phyloP scores from a whole-genome alignment of 2,329 filamentous ascomycete genomes.

The Zymoseptoria crescenta region DNA sequence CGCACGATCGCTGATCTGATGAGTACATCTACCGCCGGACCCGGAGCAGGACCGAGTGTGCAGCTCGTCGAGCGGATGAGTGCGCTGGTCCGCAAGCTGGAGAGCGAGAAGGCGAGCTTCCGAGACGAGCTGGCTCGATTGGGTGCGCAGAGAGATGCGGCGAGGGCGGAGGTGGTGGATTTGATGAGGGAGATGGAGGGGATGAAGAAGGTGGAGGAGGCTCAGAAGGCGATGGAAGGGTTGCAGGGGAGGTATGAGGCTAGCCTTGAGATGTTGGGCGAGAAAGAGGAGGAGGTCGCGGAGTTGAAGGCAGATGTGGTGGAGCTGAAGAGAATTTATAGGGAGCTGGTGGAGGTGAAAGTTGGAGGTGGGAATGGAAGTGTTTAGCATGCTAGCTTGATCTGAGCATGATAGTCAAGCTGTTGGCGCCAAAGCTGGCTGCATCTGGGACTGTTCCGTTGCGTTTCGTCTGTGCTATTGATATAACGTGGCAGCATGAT shows the following conservation, averaged over 20 bases:
- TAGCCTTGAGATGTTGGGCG: conserved; percentile 86
- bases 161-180: conserved; percentile 79
- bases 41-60: conserved; percentile 71
- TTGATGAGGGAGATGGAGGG: conserved; percentile 81
- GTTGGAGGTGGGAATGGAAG: conserved; percentile 10
- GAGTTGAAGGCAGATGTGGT: conserved; percentile 81
- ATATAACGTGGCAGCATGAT: too few relatives aligned
- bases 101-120: conserved; percentile 81
- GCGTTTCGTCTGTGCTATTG: background rate
- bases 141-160: conserved; percentile 80
- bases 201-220: conserved; percentile 54
- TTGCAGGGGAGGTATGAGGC: conserved; percentile 78
- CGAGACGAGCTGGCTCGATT: conserved; percentile 80
- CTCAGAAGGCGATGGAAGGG: conserved; percentile 61
- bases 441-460: background rate
- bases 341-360: conserved; percentile 67
- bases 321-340: conserved; percentile 94
- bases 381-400: background rate
- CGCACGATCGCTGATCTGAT: conserved; percentile 55
- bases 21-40: conserved; percentile 62
- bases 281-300: conserved; percentile 93
- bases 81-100: conserved; percentile 79
- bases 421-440: background rate
- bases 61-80: conserved; percentile 96
- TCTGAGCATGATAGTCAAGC: background rate